Evolutionary conservation across 371 early-diverging fungal genomes (phyloP), one percentile per base, ranked within the genome.

Genomic region (Umbelopsis sp.): DNA sequence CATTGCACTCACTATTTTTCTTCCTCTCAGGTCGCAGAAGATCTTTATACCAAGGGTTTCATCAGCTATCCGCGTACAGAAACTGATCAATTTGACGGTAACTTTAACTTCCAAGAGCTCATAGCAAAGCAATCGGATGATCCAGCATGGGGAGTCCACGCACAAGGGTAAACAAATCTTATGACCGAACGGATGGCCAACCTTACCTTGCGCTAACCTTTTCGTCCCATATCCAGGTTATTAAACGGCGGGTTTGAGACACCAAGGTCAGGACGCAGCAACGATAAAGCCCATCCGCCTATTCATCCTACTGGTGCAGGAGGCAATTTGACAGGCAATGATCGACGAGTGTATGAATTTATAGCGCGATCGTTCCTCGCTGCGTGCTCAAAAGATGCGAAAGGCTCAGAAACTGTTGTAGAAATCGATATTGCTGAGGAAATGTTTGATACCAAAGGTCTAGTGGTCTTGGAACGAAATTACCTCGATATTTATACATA

Each of bases 11-110:
- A 37, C 41, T 50, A 20, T 12, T 44, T 35, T 20, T 25, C 1
- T 12, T 41, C 2, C 2, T 25, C 50, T 53, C 78, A 93, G 90
- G 75, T 90, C 24, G 97, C 99, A 22, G 97, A 97, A 80, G 75
- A 73, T 0, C 83, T 97, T 14, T 97, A 98, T 80, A 88, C 87
- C 16, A 73, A 82, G 41, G 99, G 99, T 29, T 90, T 94, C 63
- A 96, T 99, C 67, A 95, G 95, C 75, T 99, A 99, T 80, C 99
- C 99, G 9, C 91, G 99, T 74, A 99, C 99, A 9, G 99, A 99
- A 79, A 99, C 99, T 2, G 97, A 99, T 77, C 86, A 92, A 67
- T 99, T 96, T 74, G 91, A 91, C 65, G 65, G 70, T 8, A 84
- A 79, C 25, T 96, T 98, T 78, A 87, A 97, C 64, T 88, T 96